Conservation (phyloP, 2,329 filamentous ascomycete genomes). For the Ceratocystis destructans region DNA sequence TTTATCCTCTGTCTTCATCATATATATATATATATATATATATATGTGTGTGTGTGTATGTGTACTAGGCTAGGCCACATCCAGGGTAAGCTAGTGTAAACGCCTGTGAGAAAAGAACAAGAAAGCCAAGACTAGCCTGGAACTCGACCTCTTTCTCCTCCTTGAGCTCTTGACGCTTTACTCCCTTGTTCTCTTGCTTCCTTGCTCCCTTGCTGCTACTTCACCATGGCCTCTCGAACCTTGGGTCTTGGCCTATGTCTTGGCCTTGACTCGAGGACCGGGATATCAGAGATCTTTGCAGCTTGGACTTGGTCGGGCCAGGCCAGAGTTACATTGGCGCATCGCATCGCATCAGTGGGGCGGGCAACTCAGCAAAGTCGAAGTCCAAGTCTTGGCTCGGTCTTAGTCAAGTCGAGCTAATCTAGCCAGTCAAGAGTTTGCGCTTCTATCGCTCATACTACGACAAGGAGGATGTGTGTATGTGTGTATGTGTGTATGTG, state of each 20-base stretch:
- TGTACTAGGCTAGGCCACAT: neutral
- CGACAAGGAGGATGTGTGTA: neutral
- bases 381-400: neutral
- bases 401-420: too few species aligned
- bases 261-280: neutral
- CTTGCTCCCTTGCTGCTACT: too few species aligned
- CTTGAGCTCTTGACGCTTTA: neutral
- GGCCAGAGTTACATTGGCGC: conserved; percentile 5
- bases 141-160: neutral
- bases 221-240: too few species aligned
- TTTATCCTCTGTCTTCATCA: neutral
- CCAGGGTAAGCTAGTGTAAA: neutral
- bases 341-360: conserved; percentile 7
- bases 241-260: neutral
- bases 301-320: neutral
- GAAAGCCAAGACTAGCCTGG: neutral
- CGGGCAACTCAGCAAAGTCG: neutral
- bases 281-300: conserved; percentile 5
- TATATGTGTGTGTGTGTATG: too few species aligned
- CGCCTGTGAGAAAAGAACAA: neutral
- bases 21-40: neutral
- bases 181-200: neutral
- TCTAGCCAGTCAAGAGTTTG: neutral
- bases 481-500: neutral
- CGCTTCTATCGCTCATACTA: neutral